Evolutionary conservation across 148 eudicot species (phyloP), one percentile per base, ranked within the genome.

Genomic region (Rhododendron griersonianum): DNA sequence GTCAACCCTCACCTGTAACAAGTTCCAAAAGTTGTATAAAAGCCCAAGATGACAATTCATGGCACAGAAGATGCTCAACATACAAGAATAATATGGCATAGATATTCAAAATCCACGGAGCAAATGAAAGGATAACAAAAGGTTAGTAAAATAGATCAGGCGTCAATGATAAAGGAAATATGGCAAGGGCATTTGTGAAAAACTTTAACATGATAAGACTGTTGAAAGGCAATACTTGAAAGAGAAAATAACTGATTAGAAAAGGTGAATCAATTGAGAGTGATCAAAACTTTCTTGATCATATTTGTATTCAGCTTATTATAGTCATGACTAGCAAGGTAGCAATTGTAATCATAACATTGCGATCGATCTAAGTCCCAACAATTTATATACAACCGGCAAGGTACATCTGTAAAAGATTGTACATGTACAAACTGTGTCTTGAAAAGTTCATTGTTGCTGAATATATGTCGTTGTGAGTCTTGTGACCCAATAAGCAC

Each of bases 1-100:
- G 89, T 95, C 92, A 78, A 95, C 89, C 88, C 94, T 93, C 85
- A 97, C 98, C 98, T 94, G 86, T 75, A 85, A 90, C 57, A 77
- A 84, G 41, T 82, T 86, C 59, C 39, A 80, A 81, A 19, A 5
- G 44, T 85, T 48, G 79, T 79, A 8, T 78, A 30, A n/a, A 21
- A 37, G 14, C n/a, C 6, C 6, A n/a, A 65, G 74, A 76, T 48
- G 65, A 81, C 11, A 30, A 33, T 47, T 81, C 47, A 15, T 48
- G 25, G 25, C 44, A 67, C 14, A 39, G 80, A 39, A 50, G 15
- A n/a, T 45, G 39, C 78, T 30, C 75, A 33, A 78, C 76, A 23
- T 44, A 76, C 63, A 50, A 45, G 51, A 25, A 81, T 19, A 11
- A 3, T 35, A 21, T 44, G 37, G 65, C 28, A 23, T 81, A 48